Evolutionary conservation across 139 green algal genomes (phyloP).

Genomic region (Zygnema cylindricum): DNA sequence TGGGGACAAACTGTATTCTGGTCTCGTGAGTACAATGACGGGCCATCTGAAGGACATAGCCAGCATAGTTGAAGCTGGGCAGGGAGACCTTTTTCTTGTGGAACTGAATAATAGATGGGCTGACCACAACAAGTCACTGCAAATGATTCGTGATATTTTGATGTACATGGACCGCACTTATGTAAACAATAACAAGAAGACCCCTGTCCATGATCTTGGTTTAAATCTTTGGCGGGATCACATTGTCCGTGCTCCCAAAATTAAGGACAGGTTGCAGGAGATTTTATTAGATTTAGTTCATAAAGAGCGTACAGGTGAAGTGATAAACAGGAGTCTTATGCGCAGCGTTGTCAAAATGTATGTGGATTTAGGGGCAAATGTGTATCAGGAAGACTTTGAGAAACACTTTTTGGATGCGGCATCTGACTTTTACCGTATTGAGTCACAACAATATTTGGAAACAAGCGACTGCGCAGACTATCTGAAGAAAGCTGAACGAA

Average conservation of each 20-base stretch:
- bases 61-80: conserved; percentile 71
- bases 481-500: conserved; percentile 79
- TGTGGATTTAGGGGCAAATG: conserved; percentile 82
- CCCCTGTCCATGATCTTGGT: conserved; percentile 88
- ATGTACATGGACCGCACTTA: conserved; percentile 99
- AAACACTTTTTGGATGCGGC: conserved; percentile 81
- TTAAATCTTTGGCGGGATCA: conserved; percentile 90
- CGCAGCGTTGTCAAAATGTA: conserved; percentile 88
- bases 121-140: conserved; percentile 90
- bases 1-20: conserved; percentile 88
- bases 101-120: conserved; percentile 88
- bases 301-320: conserved; percentile 83
- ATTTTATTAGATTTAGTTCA: conserved; percentile 80
- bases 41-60: conserved; percentile 80
- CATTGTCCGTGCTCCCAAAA: conserved; percentile 79
- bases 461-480: conserved; percentile 87
- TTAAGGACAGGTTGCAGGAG: conserved; percentile 75
- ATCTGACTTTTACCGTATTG: conserved; percentile 85
- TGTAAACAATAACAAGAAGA: conserved; percentile 86
- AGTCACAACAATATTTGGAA: conserved; percentile 82
- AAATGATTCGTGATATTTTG: conserved; percentile 97
- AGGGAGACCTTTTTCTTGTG: conserved; percentile 82
- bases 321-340: conserved; percentile 84
- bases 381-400: conserved; percentile 91
- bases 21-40: conserved; percentile 78